These are phyloP conservation scores for Arachis hypogaea DNA, from an alignment of 306 rosid species.

Conservation along the genomic window DNA sequence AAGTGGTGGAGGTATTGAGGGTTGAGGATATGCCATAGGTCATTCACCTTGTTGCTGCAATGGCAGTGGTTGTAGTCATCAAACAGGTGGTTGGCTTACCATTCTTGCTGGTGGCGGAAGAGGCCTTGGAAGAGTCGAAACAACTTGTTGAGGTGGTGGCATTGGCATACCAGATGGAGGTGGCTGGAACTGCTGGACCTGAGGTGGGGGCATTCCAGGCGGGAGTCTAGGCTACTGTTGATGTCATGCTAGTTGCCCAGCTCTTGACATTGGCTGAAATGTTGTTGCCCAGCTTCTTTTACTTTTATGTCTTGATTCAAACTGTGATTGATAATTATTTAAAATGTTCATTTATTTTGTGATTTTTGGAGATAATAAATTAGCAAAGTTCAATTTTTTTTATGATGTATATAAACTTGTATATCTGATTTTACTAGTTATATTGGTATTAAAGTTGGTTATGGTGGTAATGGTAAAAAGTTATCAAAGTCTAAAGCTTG, in stretches of 20 bases:
- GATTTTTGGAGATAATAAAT: too few relatives aligned
- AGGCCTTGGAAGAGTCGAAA: slow-evolving; percentile 60
- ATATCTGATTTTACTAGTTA: too few relatives aligned
- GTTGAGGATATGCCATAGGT: slow-evolving; percentile 59
- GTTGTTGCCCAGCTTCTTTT: slow-evolving; percentile 32
- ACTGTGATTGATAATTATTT: too few relatives aligned
- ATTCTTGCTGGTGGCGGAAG: slow-evolving; percentile 89
- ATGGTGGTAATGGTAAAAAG: too few relatives aligned
- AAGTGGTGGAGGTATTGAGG: slow-evolving; percentile 72
- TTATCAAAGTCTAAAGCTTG: too few relatives aligned
- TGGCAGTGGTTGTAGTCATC: slow-evolving; percentile 85
- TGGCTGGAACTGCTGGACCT: slow-evolving; percentile 83
- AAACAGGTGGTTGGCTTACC: slow-evolving; percentile 66
- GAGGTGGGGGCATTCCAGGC: slow-evolving; percentile 66
- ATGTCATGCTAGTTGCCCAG: slow-evolving; percentile 75
- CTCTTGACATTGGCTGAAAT: slow-evolving; percentile 71
- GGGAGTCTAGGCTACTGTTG: slow-evolving; percentile 77
- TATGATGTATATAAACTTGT: too few relatives aligned
- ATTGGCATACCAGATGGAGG: slow-evolving; percentile 80
- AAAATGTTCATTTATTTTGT: too few relatives aligned
- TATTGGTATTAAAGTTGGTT: too few relatives aligned
- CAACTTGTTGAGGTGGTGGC: slow-evolving; percentile 71
- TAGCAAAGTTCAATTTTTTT: too few relatives aligned
- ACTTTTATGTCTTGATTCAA: too few relatives aligned
- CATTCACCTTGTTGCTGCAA: slow-evolving; percentile 59